Conservation (phyloP, 345 rosid species). For the Linum trigynum region DNA sequence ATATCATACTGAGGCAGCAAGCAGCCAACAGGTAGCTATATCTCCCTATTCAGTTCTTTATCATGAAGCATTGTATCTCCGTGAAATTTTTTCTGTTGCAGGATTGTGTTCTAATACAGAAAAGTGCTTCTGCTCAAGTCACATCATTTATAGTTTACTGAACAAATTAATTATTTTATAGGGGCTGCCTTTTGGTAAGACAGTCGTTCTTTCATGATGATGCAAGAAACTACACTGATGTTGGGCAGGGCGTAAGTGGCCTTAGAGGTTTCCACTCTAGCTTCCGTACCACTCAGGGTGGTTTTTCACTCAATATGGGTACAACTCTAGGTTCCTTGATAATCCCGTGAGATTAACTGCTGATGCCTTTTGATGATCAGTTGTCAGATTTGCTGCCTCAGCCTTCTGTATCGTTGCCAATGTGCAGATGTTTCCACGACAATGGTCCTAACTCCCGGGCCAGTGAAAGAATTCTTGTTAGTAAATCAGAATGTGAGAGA, state of each 20-base stretch:
- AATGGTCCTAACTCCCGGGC: constrained; percentile 27
- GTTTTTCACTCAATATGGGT: constrained; percentile 25
- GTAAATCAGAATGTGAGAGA: constrained; percentile 19
- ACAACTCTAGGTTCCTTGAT: neutral
- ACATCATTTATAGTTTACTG: too few species aligned
- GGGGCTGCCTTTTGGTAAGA: constrained; percentile 29
- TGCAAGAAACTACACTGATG: constrained; percentile 10
- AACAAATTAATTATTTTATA: neutral
- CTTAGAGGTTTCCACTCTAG: constrained; percentile 26
- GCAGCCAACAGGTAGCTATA: constrained; percentile 16
- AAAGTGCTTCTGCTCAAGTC: too few species aligned
- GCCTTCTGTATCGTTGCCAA: neutral
- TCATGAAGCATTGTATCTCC: too few species aligned
- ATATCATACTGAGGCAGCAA: constrained; percentile 16
- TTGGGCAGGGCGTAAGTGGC: constrained; percentile 22
- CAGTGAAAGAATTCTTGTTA: constrained; percentile 20
- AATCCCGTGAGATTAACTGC: neutral
- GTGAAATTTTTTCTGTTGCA: too few species aligned
- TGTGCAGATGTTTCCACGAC: constrained; percentile 25
- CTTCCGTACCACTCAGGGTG: constrained; percentile 21
- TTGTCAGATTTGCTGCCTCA: neutral
- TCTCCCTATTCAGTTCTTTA: neutral
- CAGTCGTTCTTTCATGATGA: constrained; percentile 25
- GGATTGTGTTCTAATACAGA: too few species aligned
- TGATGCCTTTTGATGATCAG: neutral